Base-by-base conservation (phyloP, 106 monocot genomes). In the Acorus calamus region DNA sequence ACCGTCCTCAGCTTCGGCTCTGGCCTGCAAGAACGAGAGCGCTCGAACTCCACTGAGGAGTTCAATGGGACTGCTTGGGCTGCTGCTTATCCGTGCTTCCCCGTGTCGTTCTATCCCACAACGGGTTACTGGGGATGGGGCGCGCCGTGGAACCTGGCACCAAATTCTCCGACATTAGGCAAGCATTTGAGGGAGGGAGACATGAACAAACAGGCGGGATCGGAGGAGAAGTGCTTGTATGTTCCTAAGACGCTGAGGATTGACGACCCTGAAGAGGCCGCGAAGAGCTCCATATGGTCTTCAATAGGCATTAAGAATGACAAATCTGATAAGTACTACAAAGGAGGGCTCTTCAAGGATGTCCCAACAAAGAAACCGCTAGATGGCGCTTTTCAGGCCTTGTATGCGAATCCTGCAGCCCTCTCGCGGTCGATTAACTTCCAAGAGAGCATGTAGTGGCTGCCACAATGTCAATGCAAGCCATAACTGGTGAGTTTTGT, bases 341-440 rank as follows among this genome's bases (percentile, higher is more conserved):
- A 47, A 8, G 49, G 58, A 4, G 65, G 48, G 52, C 4, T 76
- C 13, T 65, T 81, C 57, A 73, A 65, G 47, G 11, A 45, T 41
- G 61, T 61, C 46, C 72, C 49, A 9, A 10, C 61, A 3, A 49
- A 55, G 52, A 43, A 49, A 4, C 52, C 51, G 0, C 3, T 5
- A 4, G 4, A 42, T 6, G 59, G 60, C 11, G 7, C 64, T 2
- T 60, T 66, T 6, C 48, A 65, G 6, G 7, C 69, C 11, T 43
- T 83, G 63, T 68, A 70, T 14, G 74, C 74, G 9, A 83, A 83
- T 43, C 83, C 83, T 42, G 78, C 79, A 0, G 78, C 79, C 2
- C 51, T 83, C 6, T 72, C 74, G 42, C 78, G 83, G 7, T 79
- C 75, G 8, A 50, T 71, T 7, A 60, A 14, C 46, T 83, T 83